Conservation (phyloP, 306 rosid species). For the Lupinus albus region DNA sequence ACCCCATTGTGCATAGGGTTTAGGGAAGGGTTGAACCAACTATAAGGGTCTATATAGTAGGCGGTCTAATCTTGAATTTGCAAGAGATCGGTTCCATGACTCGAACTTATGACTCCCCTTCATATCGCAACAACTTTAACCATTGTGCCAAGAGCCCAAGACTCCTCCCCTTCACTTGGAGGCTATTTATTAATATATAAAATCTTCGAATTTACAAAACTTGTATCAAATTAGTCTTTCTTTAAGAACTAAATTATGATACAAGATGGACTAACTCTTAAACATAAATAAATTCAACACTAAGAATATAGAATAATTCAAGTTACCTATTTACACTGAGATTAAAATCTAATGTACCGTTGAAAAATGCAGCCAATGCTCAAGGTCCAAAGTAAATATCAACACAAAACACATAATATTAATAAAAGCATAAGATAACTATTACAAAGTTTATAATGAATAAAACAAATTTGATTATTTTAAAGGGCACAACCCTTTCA, state of each 20-base stretch:
- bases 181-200: too few relatives aligned
- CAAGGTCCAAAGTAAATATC: constrained; percentile 25
- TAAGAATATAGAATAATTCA: not conserved
- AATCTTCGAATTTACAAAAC: not conserved
- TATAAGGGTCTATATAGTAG: too few relatives aligned
- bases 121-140: too few relatives aligned
- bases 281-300: not conserved
- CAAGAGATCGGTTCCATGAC: too few relatives aligned
- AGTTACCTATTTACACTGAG: not conserved
- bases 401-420: constrained; percentile 5
- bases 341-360: not conserved
- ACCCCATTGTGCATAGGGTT: too few relatives aligned
- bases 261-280: not conserved
- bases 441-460: constrained; percentile 7
- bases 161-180: too few relatives aligned
- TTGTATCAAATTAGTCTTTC: not conserved
- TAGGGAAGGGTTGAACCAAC: too few relatives aligned
- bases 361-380: constrained; percentile 35
- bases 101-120: too few relatives aligned
- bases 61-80: too few relatives aligned
- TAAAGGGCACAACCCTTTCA: not conserved
- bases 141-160: too few relatives aligned
- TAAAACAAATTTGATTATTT: constrained; percentile 9
- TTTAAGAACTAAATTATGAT: not conserved
- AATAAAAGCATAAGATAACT: not conserved